phyloP scores from a whole-genome alignment of 805 yeast genomes.

The Candida michaelii region DNA sequence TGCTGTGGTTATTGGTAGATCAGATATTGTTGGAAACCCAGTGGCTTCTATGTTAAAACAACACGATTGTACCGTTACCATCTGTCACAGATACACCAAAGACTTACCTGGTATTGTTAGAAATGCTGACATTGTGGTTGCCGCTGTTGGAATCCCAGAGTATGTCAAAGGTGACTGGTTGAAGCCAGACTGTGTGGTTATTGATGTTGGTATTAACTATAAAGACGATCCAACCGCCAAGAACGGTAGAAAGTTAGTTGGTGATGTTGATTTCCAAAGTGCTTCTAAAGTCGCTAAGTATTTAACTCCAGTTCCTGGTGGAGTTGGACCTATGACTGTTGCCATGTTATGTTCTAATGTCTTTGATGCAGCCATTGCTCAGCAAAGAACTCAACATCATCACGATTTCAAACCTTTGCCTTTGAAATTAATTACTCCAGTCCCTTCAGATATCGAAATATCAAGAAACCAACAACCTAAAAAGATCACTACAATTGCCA shows the following conservation, averaged over 20 bases:
- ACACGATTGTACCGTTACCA: constrained; percentile 84
- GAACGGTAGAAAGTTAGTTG: constrained; percentile 70
- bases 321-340: constrained; percentile 91
- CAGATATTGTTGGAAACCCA: constrained; percentile 95
- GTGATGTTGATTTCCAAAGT: constrained; percentile 69
- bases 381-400: constrained; percentile 47
- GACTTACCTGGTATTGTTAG: constrained; percentile 56
- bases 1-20: constrained; percentile 91
- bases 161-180: constrained; percentile 86
- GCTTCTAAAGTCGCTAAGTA: constrained; percentile 56
- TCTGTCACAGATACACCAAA: constrained; percentile 72
- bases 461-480: constrained; percentile 76
- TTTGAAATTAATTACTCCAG: constrained; percentile 59
- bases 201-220: constrained; percentile 83
- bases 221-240: constrained; percentile 64
- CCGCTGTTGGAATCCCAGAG: constrained; percentile 87
- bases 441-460: constrained; percentile 78
- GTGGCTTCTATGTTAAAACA: constrained; percentile 80
- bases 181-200: constrained; percentile 63
- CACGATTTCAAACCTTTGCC: constrained; percentile 54
- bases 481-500: constrained; percentile 64
- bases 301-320: constrained; percentile 90
- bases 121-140: constrained; percentile 83
- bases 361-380: constrained; percentile 63
- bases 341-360: constrained; percentile 79